These are phyloP conservation scores for Phlyctochytrium bullatum DNA, from an alignment of 192 early-diverging fungal species.

Conservation along the genomic window DNA sequence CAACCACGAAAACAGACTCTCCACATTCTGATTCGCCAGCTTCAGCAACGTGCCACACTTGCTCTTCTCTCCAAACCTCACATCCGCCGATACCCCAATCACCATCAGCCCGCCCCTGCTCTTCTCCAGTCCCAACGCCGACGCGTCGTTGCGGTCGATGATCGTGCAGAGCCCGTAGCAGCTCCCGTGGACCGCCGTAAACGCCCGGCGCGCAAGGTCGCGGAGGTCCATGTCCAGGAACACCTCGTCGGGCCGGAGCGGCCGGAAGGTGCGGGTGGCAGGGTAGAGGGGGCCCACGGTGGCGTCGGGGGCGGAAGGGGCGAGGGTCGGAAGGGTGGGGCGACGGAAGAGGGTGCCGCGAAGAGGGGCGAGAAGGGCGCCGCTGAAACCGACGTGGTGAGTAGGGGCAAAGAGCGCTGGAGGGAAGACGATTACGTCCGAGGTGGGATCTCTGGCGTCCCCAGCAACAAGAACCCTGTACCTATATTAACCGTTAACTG, in stretches of 20 bases:
- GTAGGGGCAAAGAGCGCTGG: too few relatives aligned
- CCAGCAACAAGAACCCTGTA: too few relatives aligned
- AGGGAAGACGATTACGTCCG: too few relatives aligned
- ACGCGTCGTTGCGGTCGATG: slow-evolving; percentile 24
- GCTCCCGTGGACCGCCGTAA: slow-evolving; percentile 36
- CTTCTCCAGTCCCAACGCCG: neutral
- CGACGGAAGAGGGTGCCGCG: too few relatives aligned
- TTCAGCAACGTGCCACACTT: slow-evolving; percentile 27
- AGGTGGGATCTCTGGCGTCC: too few relatives aligned
- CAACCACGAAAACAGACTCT: slow-evolving; percentile 31
- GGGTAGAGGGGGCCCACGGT: neutral
- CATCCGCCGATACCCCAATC: slow-evolving; percentile 28
- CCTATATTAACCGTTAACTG: too few relatives aligned
- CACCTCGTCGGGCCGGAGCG: slow-evolving; percentile 26
- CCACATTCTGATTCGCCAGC: slow-evolving; percentile 23
- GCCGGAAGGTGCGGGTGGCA: slow-evolving; percentile 4
- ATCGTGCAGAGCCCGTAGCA: slow-evolving; percentile 36
- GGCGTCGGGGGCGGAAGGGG: too few relatives aligned
- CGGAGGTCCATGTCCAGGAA: slow-evolving; percentile 36
- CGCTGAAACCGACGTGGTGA: too few relatives aligned
- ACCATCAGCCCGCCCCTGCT: slow-evolving; percentile 29
- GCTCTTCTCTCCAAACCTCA: slow-evolving; percentile 31
- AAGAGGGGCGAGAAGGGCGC: too few relatives aligned
- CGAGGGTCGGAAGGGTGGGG: too few relatives aligned
- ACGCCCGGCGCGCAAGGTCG: slow-evolving; percentile 37